Percentiles rank a stretch among this genome's conserved stretches.
These are phyloP conservation scores for Mycena rosella DNA, from an alignment of 768 basidiomycete species.

Conservation along the genomic window DNA sequence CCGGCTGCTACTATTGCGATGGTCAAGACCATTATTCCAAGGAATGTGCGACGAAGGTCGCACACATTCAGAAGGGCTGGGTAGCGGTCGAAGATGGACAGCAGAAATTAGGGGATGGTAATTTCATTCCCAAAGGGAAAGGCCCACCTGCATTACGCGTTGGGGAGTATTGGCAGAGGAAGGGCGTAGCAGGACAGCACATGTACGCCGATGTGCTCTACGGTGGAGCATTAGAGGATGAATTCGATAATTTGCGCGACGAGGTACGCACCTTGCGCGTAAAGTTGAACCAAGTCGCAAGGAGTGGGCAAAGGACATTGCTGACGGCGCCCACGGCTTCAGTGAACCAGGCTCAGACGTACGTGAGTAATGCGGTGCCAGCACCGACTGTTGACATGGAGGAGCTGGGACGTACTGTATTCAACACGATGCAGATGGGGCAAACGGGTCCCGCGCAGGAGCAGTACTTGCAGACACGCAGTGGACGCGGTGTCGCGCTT, in stretches of 20 bases:
- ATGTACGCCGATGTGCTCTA: conserved; percentile 8
- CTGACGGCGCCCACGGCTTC: neutral
- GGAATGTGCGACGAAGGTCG: too few relatives aligned
- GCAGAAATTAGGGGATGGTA: conserved; percentile 8
- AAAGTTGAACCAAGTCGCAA: conserved; percentile 12
- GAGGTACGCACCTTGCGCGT: conserved; percentile 25
- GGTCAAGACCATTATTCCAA: too few relatives aligned
- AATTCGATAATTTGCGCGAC: conserved; percentile 18
- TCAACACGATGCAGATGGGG: conserved; percentile 8
- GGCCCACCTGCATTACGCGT: conserved; percentile 5
- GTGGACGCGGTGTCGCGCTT: neutral
- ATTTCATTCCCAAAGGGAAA: conserved; percentile 16
- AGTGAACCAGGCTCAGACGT: neutral
- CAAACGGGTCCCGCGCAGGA: neutral
- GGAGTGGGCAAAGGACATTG: neutral
- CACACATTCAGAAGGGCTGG: too few relatives aligned
- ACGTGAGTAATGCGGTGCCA: neutral
- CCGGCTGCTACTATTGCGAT: conserved; percentile 18
- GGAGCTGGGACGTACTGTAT: conserved; percentile 18
- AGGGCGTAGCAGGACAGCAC: conserved; percentile 19
- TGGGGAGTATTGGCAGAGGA: conserved; percentile 27
- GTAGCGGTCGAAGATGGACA: conserved; percentile 11
- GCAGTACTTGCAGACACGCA: conserved; percentile 18
- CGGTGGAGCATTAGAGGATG: conserved; percentile 13
- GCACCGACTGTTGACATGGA: neutral